A percentile compares a stretch with the other conserved stretches of the same genome.
phyloP scores from a whole-genome alignment of 352 stramenopile species.

The Phytophthora aleatoria region DNA sequence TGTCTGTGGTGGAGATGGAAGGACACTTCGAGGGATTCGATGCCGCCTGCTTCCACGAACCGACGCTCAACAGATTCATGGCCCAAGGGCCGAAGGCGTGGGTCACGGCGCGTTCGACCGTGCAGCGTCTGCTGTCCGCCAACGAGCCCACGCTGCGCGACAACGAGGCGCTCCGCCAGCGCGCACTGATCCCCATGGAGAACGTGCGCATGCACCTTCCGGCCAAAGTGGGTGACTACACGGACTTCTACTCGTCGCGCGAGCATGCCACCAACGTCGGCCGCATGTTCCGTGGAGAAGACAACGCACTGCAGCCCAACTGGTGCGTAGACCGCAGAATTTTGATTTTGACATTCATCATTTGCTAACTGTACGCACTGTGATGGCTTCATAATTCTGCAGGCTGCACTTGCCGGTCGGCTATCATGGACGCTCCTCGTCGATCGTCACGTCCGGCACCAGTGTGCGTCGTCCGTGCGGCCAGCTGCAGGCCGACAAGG shows the following conservation, averaged over 20 bases:
- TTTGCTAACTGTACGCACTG: not conserved
- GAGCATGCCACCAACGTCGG: conserved; percentile 97
- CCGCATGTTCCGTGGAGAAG: conserved; percentile 92
- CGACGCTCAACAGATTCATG: conserved; percentile 95
- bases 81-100: conserved; percentile 85
- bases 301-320: conserved; percentile 97
- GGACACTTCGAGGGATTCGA: conserved; percentile 90
- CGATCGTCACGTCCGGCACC: conserved; percentile 89
- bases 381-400: not conserved
- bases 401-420: conserved; percentile 96
- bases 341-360: not conserved
- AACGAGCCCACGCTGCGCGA: conserved; percentile 78
- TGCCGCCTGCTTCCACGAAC: conserved; percentile 70
- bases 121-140: conserved; percentile 88
- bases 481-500: conserved; percentile 92
- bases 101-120: conserved; percentile 80
- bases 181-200: conserved; percentile 80
- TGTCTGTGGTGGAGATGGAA: conserved; percentile 88
- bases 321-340: conserved; percentile 53
- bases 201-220: conserved; percentile 92
- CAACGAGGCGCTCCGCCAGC: conserved; percentile 72
- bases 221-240: conserved; percentile 96
- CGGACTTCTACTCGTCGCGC: conserved; percentile 97
- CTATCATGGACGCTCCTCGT: conserved; percentile 96
- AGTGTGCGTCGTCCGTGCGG: conserved; percentile 86